Percentiles rank a stretch among this genome's conserved stretches.
Evolutionary conservation across 2,329 filamentous ascomycete species (phyloP).

Genomic region (Sporothrix pseudoabietina): DNA sequence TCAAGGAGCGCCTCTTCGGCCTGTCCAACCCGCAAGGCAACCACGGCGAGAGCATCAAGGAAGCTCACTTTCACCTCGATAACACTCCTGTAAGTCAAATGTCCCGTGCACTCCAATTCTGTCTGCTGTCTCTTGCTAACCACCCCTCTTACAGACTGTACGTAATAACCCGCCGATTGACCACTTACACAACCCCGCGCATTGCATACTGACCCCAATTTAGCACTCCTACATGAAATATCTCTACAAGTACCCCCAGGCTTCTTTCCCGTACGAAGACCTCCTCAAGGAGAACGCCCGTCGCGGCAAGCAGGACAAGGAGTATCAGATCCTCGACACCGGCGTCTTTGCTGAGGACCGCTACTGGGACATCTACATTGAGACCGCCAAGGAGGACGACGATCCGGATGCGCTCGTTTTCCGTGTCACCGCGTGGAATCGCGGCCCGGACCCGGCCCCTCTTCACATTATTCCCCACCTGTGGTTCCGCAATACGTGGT

Average conservation of each 20-base stretch:
- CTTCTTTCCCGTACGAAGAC: slow-evolving; percentile 87
- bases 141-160: slow-evolving; percentile 48
- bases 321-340: slow-evolving; percentile 92
- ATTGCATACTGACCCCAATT: slow-evolving; percentile 17
- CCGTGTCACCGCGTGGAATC: slow-evolving; percentile 94
- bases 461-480: slow-evolving; percentile 92
- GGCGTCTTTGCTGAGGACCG: slow-evolving; percentile 83
- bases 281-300: slow-evolving; percentile 80
- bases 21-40: slow-evolving; percentile 96
- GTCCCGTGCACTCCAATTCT: slow-evolving; percentile 43
- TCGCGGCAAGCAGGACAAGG: slow-evolving; percentile 73
- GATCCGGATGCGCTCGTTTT: slow-evolving; percentile 91
- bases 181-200: neutral
- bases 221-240: slow-evolving; percentile 99
- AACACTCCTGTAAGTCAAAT: slow-evolving; percentile 70
- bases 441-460: slow-evolving; percentile 85
- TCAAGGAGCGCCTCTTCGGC: slow-evolving; percentile 94
- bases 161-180: slow-evolving; percentile 31
- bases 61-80: slow-evolving; percentile 93
- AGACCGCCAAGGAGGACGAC: slow-evolving; percentile 91
- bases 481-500: slow-evolving; percentile 98
- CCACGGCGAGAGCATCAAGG: slow-evolving; percentile 95
- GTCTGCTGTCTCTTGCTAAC: slow-evolving; percentile 36
- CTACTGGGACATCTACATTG: slow-evolving; percentile 97
- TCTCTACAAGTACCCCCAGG: slow-evolving; percentile 95